Conservation (phyloP, 495 filamentous ascomycete species). For the Bacidia gigantensis region DNA sequence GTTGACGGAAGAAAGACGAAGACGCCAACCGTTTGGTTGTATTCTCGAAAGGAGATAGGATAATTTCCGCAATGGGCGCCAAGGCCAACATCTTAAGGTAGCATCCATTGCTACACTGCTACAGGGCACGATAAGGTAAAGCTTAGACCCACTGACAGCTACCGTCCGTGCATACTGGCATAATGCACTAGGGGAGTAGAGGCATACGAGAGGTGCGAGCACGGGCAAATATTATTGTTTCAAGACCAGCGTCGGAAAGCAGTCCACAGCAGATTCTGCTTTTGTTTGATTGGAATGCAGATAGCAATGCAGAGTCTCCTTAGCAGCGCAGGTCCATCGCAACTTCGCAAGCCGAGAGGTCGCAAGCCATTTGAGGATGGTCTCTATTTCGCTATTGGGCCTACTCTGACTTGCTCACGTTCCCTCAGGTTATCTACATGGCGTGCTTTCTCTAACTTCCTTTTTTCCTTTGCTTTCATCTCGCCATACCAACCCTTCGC, state of each 20-base stretch:
- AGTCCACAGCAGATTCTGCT: too few species aligned
- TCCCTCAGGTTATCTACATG: slow-evolving; percentile 28
- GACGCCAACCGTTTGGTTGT: not conserved
- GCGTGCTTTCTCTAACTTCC: slow-evolving; percentile 22
- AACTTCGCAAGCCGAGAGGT: too few species aligned
- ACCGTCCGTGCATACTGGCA: not conserved
- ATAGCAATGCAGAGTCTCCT: too few species aligned
- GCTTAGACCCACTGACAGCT: not conserved
- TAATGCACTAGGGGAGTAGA: not conserved
- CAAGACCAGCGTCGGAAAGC: too few species aligned
- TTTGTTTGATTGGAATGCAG: too few species aligned
- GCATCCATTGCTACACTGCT: too few species aligned
- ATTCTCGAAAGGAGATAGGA: not conserved
- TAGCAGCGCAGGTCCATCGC: too few species aligned
- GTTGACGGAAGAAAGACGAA: not conserved
- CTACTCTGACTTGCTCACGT: slow-evolving; percentile 48
- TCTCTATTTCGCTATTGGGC: slow-evolving; percentile 34
- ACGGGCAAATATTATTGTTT: too few species aligned
- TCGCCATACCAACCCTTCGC: slow-evolving; percentile 53
- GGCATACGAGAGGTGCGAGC: not conserved
- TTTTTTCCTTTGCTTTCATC: slow-evolving; percentile 32
- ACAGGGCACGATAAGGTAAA: slow-evolving; percentile 4
- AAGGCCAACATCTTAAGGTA: too few species aligned
- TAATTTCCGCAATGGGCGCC: not conserved
- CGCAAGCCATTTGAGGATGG: too few species aligned